These are phyloP conservation scores for Solanum hybrid DNA, from an alignment of 305 asterid genomes.

Conservation along the genomic window DNA sequence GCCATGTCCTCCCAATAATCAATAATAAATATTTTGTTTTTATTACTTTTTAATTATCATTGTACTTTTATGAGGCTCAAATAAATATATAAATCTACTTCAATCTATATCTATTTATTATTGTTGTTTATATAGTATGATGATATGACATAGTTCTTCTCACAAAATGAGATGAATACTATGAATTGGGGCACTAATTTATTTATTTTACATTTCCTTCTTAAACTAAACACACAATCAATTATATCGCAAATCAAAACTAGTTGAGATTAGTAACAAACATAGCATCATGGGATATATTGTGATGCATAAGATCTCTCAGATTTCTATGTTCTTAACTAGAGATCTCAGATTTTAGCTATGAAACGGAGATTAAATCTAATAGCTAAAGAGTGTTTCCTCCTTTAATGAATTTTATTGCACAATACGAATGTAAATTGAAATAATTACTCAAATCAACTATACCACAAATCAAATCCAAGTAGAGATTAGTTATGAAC, in stretches of 20 bases:
- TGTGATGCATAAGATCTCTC: not conserved
- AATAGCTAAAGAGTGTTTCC: not conserved
- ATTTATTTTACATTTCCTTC: not conserved
- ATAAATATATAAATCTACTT: not conserved
- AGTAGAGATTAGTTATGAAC: not conserved
- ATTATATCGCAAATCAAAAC: not conserved
- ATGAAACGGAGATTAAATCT: not conserved
- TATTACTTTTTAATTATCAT: not conserved
- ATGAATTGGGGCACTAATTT: not conserved
- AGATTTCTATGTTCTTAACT: not conserved
- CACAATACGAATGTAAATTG: not conserved
- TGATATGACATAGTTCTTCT: not conserved
- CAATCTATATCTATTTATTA: not conserved
- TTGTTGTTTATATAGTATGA: not conserved
- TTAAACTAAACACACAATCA: not conserved
- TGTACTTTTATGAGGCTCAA: not conserved
- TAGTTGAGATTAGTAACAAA: not conserved
- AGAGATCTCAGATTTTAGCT: not conserved
- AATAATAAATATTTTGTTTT: not conserved
- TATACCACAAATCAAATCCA: not conserved
- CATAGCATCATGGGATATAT: not conserved
- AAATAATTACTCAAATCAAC: not conserved
- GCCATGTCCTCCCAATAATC: not conserved
- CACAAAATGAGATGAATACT: not conserved
- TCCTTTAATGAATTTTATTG: not conserved